Percentiles rank a stretch among this genome's conserved stretches.
These are phyloP conservation scores for Termitomyces sp. DNA, from an alignment of 768 basidiomycete genomes.

Conservation along the genomic window DNA sequence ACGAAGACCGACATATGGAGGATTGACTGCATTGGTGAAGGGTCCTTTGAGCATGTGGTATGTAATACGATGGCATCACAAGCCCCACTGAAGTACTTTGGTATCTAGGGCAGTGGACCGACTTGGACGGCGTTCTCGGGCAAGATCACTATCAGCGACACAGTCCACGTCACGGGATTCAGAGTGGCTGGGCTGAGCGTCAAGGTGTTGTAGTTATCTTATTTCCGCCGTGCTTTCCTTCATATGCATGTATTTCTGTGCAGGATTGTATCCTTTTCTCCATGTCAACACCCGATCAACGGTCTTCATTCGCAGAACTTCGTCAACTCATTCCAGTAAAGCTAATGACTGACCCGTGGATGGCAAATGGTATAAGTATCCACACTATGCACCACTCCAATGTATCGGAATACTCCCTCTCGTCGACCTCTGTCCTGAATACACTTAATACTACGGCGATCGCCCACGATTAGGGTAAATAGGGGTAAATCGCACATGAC, in stretches of 20 bases:
- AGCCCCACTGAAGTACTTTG: background rate
- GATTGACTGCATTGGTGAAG: constrained; percentile 59
- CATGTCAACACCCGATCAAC: constrained; percentile 50
- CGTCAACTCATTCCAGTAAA: constrained; percentile 60
- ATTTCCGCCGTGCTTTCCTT: background rate
- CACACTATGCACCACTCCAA: constrained; percentile 4
- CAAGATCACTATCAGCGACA: constrained; percentile 46
- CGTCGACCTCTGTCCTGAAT: constrained; percentile 2
- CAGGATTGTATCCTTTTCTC: constrained; percentile 67
- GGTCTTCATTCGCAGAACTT: constrained; percentile 53
- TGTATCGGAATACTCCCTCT: constrained; percentile 11
- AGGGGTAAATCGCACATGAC: constrained; percentile 1
- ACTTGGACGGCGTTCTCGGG: constrained; percentile 60
- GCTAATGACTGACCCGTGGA: constrained; percentile 59
- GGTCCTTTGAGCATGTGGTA: constrained; percentile 52
- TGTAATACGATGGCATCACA: constrained; percentile 15
- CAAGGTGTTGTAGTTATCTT: constrained; percentile 36
- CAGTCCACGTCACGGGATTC: constrained; percentile 56
- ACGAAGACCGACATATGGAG: constrained; percentile 73
- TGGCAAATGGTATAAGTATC: constrained; percentile 31
- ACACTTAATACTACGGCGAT: constrained; percentile 1
- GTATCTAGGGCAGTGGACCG: constrained; percentile 52
- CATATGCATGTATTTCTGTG: background rate
- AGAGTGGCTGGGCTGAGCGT: constrained; percentile 59
- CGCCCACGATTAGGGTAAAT: background rate